phyloP scores from a whole-genome alignment of 2,329 filamentous ascomycete genomes.

The Stagonosporopsis cucurbitacearum region DNA sequence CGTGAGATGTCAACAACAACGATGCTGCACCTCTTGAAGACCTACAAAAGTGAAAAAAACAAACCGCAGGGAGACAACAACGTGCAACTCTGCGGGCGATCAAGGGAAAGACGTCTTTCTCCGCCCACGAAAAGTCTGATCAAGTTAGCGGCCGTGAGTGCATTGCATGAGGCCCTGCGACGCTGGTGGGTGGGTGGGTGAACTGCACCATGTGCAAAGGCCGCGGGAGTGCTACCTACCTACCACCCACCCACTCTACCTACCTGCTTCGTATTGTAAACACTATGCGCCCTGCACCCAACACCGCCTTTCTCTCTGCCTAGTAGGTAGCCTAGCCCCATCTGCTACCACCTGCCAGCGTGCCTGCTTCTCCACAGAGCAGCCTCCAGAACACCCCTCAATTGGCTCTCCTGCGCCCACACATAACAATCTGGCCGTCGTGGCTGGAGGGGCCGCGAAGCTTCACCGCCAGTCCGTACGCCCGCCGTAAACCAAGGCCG shows the following conservation, averaged over 20 bases:
- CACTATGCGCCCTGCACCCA: conserved; percentile 13
- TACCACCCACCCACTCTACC: too few species aligned
- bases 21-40: conserved; percentile 22
- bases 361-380: conserved; percentile 5
- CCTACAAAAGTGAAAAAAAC: too few species aligned
- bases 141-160: conserved; percentile 29
- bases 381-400: background rate
- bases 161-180: conserved; percentile 21
- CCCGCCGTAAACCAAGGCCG: conserved; percentile 15
- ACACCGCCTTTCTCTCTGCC: conserved; percentile 27
- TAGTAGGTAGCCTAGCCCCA: conserved; percentile 31
- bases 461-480: conserved; percentile 42
- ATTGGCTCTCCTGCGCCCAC: conserved; percentile 17
- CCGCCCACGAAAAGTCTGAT: conserved; percentile 26
- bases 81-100: conserved; percentile 26
- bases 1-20: conserved; percentile 26
- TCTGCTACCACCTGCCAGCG: conserved; percentile 24
- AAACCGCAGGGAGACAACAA: conserved; percentile 28
- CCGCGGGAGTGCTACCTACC: conserved; percentile 16
- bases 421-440: conserved; percentile 7
- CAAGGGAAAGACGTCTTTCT: conserved; percentile 22
- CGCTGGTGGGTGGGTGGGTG: conserved; percentile 20
- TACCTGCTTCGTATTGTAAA: too few species aligned
- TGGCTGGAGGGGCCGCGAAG: conserved; percentile 18
- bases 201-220: conserved; percentile 4